Evolutionary conservation across 306 rosid species (phyloP).

Genomic region (Vigna angularis): DNA sequence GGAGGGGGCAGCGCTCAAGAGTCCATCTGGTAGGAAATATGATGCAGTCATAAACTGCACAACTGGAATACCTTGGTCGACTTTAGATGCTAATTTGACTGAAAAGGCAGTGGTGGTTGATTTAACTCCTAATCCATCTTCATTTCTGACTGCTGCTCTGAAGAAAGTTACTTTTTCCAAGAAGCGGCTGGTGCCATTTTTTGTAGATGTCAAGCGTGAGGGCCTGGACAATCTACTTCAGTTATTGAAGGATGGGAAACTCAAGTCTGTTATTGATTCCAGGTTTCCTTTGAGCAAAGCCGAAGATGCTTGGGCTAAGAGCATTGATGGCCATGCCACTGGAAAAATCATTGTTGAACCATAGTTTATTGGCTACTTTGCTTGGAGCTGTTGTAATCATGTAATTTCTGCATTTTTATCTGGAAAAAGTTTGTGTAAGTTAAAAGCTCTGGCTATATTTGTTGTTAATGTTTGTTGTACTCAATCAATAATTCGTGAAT

Average conservation of each 20-base stretch:
- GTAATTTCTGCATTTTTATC: conserved; percentile 4
- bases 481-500: too few species aligned
- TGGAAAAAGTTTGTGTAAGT: conserved; percentile 2
- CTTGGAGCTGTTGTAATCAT: conserved; percentile 27
- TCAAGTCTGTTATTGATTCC: conserved; percentile 62
- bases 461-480: too few species aligned
- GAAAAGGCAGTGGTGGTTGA: conserved; percentile 66
- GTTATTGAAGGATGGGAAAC: conserved; percentile 65
- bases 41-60: conserved; percentile 66
- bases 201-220: conserved; percentile 49
- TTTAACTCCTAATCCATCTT: conserved; percentile 50
- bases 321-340: conserved; percentile 67
- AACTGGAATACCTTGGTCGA: conserved; percentile 67
- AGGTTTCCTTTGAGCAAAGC: conserved; percentile 67
- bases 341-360: conserved; percentile 76
- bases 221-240: conserved; percentile 55
- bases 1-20: conserved; percentile 62
- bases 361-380: conserved; percentile 31
- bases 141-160: conserved; percentile 42
- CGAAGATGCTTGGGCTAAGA: conserved; percentile 84
- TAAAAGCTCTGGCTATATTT: too few species aligned
- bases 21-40: conserved; percentile 74
- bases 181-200: conserved; percentile 58
- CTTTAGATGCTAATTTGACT: conserved; percentile 60
- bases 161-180: conserved; percentile 67